Conservation (phyloP, 345 rosid genomes). For the Xanthoceras sorbifolium region DNA sequence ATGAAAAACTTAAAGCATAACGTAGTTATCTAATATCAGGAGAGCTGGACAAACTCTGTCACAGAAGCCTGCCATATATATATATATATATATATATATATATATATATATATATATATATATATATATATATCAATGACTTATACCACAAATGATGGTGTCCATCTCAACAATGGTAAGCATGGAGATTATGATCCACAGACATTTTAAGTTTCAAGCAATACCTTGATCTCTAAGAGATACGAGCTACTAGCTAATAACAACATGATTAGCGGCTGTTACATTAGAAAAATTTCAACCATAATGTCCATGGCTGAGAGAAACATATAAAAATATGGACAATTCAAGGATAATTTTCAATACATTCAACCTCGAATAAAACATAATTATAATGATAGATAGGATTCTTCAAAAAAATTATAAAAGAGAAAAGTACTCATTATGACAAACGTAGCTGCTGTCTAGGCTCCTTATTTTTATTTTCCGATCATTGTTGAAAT, state of each 20-base stretch:
- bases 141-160: neutral
- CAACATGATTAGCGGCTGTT: neutral
- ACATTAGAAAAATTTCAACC: neutral
- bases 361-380: neutral
- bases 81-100: no score
- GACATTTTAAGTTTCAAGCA: neutral
- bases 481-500: neutral
- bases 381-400: neutral
- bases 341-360: neutral
- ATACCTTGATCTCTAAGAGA: neutral
- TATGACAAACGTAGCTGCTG: neutral
- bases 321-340: neutral
- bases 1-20: neutral
- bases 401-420: neutral
- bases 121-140: neutral
- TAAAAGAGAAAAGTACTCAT: neutral
- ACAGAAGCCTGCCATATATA: neutral
- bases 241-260: neutral
- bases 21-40: neutral
- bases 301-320: neutral
- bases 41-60: neutral
- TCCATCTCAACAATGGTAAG: neutral
- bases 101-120: no score
- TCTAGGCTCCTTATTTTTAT: neutral
- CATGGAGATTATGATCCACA: neutral